phyloP scores from a whole-genome alignment of 441 rosid genomes.

The Pelargonium citronellum region DNA sequence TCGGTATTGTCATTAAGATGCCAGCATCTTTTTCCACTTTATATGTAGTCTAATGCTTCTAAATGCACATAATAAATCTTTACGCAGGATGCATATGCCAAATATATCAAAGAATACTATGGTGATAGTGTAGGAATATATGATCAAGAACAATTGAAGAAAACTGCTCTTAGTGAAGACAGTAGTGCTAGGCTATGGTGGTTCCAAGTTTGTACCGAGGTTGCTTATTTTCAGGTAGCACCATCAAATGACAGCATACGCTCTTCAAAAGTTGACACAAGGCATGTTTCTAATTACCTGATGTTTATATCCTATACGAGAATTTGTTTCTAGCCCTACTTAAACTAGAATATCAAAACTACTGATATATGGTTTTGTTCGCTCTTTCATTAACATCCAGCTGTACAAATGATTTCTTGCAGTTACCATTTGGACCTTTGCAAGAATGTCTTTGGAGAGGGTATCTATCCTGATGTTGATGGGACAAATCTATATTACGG shows the following conservation, averaged over 20 bases:
- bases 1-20: not conserved
- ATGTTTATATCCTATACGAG: not conserved
- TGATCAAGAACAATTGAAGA: conserved; percentile 52
- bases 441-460: conserved; percentile 69
- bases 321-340: not conserved
- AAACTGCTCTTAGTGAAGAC: conserved; percentile 37
- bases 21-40: not conserved
- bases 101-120: conserved; percentile 50
- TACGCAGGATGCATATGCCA: conserved; percentile 68
- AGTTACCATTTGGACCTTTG: conserved; percentile 90
- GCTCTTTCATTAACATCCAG: conserved; percentile 3
- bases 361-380: not conserved
- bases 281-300: conserved; percentile 32
- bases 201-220: conserved; percentile 96
- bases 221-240: conserved; percentile 94
- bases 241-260: conserved; percentile 82
- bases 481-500: conserved; percentile 80
- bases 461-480: conserved; percentile 74
- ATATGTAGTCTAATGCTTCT: conserved; percentile 1
- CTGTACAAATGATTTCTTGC: conserved; percentile 16
- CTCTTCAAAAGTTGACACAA: conserved; percentile 69
- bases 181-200: conserved; percentile 76
- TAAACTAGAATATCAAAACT: not conserved
- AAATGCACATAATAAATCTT: not conserved
- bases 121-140: conserved; percentile 48